Conservation (phyloP, 805 yeast species). For the Metschnikowia dekortorum region DNA sequence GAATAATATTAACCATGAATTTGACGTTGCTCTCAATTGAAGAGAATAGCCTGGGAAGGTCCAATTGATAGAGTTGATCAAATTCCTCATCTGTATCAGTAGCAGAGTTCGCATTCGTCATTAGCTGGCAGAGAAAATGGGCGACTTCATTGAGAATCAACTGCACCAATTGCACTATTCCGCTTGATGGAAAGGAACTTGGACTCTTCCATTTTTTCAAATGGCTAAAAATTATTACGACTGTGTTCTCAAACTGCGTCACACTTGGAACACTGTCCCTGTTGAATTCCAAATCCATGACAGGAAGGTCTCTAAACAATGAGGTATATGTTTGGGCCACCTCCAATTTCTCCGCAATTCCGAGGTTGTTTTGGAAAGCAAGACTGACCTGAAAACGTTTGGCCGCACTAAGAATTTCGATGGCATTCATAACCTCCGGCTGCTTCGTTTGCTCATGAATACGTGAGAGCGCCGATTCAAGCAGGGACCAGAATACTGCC, state of each 20-base stretch:
- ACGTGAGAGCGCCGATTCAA: slow-evolving; percentile 55
- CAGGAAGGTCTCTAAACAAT: slow-evolving; percentile 66
- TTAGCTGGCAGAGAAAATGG: slow-evolving; percentile 35
- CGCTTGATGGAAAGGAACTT: slow-evolving; percentile 55
- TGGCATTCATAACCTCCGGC: slow-evolving; percentile 50
- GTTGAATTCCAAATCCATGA: slow-evolving; percentile 43
- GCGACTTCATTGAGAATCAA: slow-evolving; percentile 57
- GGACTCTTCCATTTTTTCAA: slow-evolving; percentile 55
- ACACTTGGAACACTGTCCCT: slow-evolving; percentile 26
- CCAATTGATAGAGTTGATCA: not conserved
- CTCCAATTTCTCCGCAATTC: slow-evolving; percentile 51
- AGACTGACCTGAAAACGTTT: slow-evolving; percentile 78
- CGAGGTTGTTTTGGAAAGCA: slow-evolving; percentile 69
- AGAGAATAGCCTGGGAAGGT: slow-evolving; percentile 31
- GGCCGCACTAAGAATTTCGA: slow-evolving; percentile 59
- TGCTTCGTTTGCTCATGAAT: slow-evolving; percentile 56
- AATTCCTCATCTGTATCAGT: slow-evolving; percentile 10
- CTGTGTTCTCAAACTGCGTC: slow-evolving; percentile 40
- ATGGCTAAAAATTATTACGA: slow-evolving; percentile 52
- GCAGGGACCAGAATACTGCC: slow-evolving; percentile 69
- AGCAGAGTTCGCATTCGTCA: slow-evolving; percentile 42
- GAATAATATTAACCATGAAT: slow-evolving; percentile 58
- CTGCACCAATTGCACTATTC: slow-evolving; percentile 65
- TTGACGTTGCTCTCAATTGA: slow-evolving; percentile 60
- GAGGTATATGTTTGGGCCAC: slow-evolving; percentile 54